These are phyloP conservation scores for Xylaria sp. DNA, from an alignment of 2,329 filamentous ascomycete genomes.

Conservation along the genomic window DNA sequence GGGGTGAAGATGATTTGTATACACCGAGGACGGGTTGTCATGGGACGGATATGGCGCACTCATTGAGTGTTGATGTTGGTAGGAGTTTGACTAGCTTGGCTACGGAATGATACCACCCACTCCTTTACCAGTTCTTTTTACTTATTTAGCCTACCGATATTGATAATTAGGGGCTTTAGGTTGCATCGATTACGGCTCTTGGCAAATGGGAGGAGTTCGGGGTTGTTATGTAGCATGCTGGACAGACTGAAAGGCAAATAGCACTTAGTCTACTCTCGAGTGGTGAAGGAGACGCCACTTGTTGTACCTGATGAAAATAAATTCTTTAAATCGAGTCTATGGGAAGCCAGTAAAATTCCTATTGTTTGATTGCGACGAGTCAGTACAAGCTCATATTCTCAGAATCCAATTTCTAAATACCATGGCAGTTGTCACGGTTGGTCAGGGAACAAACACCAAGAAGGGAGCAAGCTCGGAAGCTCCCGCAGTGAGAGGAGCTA, in stretches of 20 bases:
- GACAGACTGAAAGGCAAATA: slow-evolving; percentile 27
- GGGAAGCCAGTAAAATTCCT: neutral
- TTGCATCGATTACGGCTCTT: slow-evolving; percentile 31
- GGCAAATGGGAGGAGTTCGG: slow-evolving; percentile 2
- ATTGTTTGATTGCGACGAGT: neutral
- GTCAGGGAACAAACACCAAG: neutral
- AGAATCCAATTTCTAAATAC: neutral
- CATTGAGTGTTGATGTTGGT: slow-evolving; percentile 11
- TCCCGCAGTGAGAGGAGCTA: slow-evolving; percentile 13
- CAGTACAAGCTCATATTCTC: neutral
- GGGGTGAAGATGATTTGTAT: slow-evolving; percentile 39
- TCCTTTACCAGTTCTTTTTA: slow-evolving; percentile 23
- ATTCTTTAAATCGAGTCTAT: slow-evolving; percentile 5
- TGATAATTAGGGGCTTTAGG: slow-evolving; percentile 27
- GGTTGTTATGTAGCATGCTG: slow-evolving; percentile 24
- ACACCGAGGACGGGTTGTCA: slow-evolving; percentile 7
- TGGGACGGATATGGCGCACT: slow-evolving; percentile 15
- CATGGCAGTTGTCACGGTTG: neutral
- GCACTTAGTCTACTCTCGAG: slow-evolving; percentile 25
- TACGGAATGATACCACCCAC: slow-evolving; percentile 33
- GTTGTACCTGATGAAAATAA: slow-evolving; percentile 23
- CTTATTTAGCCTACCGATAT: slow-evolving; percentile 30
- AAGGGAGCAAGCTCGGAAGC: slow-evolving; percentile 27
- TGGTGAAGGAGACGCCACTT: slow-evolving; percentile 5
- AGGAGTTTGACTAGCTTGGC: slow-evolving; percentile 35